Base-by-base conservation (phyloP, 352 stramenopile genomes). In the Thalassiosira livingstoniorum region DNA sequence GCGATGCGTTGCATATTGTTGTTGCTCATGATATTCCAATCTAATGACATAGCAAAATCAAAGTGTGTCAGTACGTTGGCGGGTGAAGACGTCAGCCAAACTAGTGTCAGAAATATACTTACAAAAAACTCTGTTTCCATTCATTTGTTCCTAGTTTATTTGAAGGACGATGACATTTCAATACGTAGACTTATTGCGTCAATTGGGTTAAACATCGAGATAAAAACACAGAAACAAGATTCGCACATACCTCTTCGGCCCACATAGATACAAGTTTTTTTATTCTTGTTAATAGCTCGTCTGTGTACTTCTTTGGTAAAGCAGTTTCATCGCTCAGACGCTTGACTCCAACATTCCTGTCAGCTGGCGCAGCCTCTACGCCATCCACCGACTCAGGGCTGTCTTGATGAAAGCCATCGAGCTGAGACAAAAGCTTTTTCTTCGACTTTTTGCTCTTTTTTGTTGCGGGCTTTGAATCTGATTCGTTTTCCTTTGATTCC, bases 11-110 rank as follows among this genome's bases (percentile, higher is more conserved):
- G 87, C 72, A 91, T 90, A 15, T 80, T 75, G 47, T 83, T 62
- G 61, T 83, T 83, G 37, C 47, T 87, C 65, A 94, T 75, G 60
- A 94, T 94, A 75, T 94, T 86, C 90, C 90, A 94, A 76, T 92
- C 88, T 92, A 53, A 18, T 54, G 68, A 66, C 42, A 35, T 60
- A 55, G 23, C 34, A 62, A 63, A 32, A 45, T 47, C 34, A 29
- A 32, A 25, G 37, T 21, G 61, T n/a, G 68, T n/a, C 11, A 47
- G 42, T 47, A 5, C 66, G n/a, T n/a, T n/a, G n/a, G n/a, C n/a
- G n/a, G 7, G 75, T 31, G 23, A 51, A 62, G 42, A 25, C 51
- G 69, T 23, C 68, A 73, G 11, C 27, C 1, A 55, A 37, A 66
- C 21, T 10, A 4, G 21, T 62, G 55, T 35, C 11, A 4, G 5